Evolutionary conservation across 768 basidiomycete genomes (phyloP).

Genomic region (Tulasnella sp.): DNA sequence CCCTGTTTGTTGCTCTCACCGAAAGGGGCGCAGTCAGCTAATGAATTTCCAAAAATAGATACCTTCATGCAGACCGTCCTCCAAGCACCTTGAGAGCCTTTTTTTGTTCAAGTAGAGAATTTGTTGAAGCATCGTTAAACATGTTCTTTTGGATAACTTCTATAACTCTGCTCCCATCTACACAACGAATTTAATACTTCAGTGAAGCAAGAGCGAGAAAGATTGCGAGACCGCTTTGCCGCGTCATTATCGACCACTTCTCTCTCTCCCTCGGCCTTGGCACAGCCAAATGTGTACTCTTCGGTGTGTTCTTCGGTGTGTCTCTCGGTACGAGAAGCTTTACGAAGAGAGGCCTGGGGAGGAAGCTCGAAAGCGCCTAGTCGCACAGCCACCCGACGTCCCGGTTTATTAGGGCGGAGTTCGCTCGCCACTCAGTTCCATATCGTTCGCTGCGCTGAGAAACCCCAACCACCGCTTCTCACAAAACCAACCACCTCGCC

Average conservation of each 20-base stretch:
- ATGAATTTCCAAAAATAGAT: neutral
- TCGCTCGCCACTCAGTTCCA: neutral
- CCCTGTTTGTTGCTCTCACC: constrained; percentile 47
- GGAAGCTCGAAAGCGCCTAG: neutral
- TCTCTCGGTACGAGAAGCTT: too few species aligned
- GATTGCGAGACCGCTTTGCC: too few species aligned
- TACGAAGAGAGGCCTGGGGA: neutral
- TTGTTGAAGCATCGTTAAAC: neutral
- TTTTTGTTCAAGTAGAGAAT: neutral
- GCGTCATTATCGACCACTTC: neutral
- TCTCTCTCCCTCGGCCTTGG: neutral
- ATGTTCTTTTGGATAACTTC: neutral
- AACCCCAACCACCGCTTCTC: neutral
- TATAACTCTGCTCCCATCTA: neutral
- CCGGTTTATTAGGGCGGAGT: neutral
- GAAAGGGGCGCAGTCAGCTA: neutral
- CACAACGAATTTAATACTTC: neutral
- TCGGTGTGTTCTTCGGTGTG: too few species aligned
- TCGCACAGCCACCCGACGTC: constrained; percentile 19
- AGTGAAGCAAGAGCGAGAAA: neutral
- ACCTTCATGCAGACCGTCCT: constrained; percentile 23
- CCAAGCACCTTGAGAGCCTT: constrained; percentile 6
- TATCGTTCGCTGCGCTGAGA: neutral
- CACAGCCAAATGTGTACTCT: neutral
- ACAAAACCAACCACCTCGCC: constrained; percentile 1